Conservation (phyloP, 176 grass and related monocot species). For the Oryza glaberrima region DNA sequence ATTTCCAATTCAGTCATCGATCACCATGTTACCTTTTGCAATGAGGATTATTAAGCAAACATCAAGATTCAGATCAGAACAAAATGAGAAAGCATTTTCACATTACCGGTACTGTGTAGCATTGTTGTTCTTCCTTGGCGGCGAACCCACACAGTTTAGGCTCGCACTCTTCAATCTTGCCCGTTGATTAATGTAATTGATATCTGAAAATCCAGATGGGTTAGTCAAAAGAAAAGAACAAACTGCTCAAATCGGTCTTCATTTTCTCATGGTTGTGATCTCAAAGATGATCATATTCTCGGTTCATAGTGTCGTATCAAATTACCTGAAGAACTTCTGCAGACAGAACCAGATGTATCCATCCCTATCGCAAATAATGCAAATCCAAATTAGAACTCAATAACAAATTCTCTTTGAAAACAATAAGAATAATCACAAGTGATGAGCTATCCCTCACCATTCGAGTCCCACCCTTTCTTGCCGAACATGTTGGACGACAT, state of each 20-base stretch:
- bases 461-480: conserved; percentile 64
- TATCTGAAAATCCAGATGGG: conserved; percentile 50
- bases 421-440: background rate
- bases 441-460: conserved; percentile 28
- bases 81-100: background rate
- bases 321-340: conserved; percentile 51
- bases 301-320: background rate
- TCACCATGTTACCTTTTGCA: background rate
- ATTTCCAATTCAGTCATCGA: background rate
- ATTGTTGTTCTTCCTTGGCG: conserved; percentile 12
- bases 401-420: background rate
- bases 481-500: conserved; percentile 69
- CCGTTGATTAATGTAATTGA: conserved; percentile 26
- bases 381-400: background rate
- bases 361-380: background rate
- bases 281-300: no score
- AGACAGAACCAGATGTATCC: conserved; percentile 27
- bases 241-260: background rate
- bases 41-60: background rate
- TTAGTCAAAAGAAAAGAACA: background rate
- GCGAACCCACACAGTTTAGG: conserved; percentile 35
- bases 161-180: conserved; percentile 53
- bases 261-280: background rate
- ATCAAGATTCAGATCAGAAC: background rate
- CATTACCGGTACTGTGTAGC: conserved; percentile 46